Conservation (phyloP, 2,329 filamentous ascomycete genomes). For the Domatiomyces catenatus region DNA sequence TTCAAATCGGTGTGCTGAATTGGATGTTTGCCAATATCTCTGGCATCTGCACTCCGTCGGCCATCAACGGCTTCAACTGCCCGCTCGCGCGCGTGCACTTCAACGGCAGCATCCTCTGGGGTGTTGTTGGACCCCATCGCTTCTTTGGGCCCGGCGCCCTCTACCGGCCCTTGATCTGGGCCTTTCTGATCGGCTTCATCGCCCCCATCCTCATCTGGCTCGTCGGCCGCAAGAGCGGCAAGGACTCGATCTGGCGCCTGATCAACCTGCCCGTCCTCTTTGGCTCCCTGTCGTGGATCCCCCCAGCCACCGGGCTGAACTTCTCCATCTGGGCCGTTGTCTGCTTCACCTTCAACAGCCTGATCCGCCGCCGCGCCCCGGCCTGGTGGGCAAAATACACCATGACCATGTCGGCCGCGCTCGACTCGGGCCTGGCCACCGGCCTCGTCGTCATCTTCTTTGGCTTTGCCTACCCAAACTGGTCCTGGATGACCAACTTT, state of each 20-base stretch:
- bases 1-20: slow-evolving; percentile 71
- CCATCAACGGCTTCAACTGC: slow-evolving; percentile 78
- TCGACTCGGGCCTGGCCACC: slow-evolving; percentile 70
- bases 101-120: slow-evolving; percentile 81
- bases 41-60: slow-evolving; percentile 60
- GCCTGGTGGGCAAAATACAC: slow-evolving; percentile 87
- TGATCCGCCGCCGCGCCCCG: slow-evolving; percentile 51
- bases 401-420: slow-evolving; percentile 69
- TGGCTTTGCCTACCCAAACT: slow-evolving; percentile 66
- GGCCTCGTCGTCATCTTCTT: slow-evolving; percentile 76
- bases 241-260: slow-evolving; percentile 52
- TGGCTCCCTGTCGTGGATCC: slow-evolving; percentile 71
- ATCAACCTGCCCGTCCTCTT: slow-evolving; percentile 74
- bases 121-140: slow-evolving; percentile 64
- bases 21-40: slow-evolving; percentile 75
- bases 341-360: slow-evolving; percentile 66
- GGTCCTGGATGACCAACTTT: slow-evolving; percentile 55
- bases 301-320: slow-evolving; percentile 69
- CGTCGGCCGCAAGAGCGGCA: slow-evolving; percentile 43
- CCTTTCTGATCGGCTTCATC: slow-evolving; percentile 61
- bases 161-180: slow-evolving; percentile 65
- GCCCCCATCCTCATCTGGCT: slow-evolving; percentile 62
- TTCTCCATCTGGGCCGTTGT: slow-evolving; percentile 78
- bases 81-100: slow-evolving; percentile 79
- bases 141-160: slow-evolving; percentile 66